Evolutionary conservation across 495 filamentous ascomycete genomes (phyloP), one percentile per base, ranked within the genome.

Genomic region (Hypoxylon perforatum): DNA sequence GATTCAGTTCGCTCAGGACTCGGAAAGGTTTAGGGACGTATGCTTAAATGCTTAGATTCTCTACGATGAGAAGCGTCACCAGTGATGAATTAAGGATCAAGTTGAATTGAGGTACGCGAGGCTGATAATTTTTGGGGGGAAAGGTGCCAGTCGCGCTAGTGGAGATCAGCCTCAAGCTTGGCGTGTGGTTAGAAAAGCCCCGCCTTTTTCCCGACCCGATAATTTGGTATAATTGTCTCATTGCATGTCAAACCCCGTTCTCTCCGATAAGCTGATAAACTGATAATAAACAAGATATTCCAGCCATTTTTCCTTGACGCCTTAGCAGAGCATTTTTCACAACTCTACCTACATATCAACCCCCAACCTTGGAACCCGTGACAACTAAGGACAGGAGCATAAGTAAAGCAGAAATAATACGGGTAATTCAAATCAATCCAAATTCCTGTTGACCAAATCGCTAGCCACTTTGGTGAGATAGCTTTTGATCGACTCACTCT

Each of bases 161-260:
- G 36, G 22, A 28, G 19, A 41, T 48, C 62, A 65, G 63, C 63
- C 63, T 65, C 30, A 49, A 38, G 50, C 48, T 60, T 55, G 35
- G 56, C 54, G 11, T 33, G 56, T 8, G 35, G 63, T 65, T 36
- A 6, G 33, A 28, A 42, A 21, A 30, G n/a, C 30, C 11, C 30
- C 30, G 11, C 7, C 8, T 33, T 33, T 33, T n/a, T n/a, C n/a
- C n/a, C n/a, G 11, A 33, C 30, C 8, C 30, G 30, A 5, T 33
- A 33, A 10, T 10, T 5, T 33, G 11, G 11, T 33, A 33, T 33
- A 33, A n/a, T n/a, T n/a, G n/a, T n/a, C n/a, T n/a, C n/a, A n/a
- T n/a, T n/a, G n/a, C n/a, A n/a, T n/a, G n/a, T n/a, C n/a, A n/a
- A n/a, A n/a, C n/a, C n/a, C n/a, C n/a, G n/a, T n/a, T n/a, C n/a